A percentile compares a stretch with the other conserved stretches of the same genome.
phyloP scores from a whole-genome alignment of 768 basidiomycete species.

The Termitomyces heimii region DNA sequence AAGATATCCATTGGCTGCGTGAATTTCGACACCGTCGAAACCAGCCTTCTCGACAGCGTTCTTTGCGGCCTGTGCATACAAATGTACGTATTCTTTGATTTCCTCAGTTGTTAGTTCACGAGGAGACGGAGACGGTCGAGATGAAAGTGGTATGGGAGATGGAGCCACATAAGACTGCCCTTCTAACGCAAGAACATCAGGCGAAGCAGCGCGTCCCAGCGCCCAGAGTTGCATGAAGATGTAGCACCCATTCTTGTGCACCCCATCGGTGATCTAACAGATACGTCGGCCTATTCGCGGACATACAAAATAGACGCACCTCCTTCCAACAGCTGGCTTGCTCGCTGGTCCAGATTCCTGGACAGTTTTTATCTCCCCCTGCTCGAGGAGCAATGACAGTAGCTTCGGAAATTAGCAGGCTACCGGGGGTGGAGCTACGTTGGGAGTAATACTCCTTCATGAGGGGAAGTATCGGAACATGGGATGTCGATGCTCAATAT shows the following conservation, averaged over 20 bases:
- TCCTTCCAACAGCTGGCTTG: conserved; percentile 2
- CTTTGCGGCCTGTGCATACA: conserved; percentile 48
- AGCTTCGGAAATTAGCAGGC: conserved; percentile 48
- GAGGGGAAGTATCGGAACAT: conserved; percentile 28
- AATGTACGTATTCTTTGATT: conserved; percentile 41
- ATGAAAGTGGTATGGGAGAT: conserved; percentile 28
- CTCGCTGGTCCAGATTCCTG: conserved; percentile 52
- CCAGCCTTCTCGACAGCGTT: conserved; percentile 53
- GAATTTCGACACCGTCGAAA: conserved; percentile 60
- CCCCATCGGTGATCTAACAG: conserved; percentile 25
- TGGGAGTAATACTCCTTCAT: conserved; percentile 41
- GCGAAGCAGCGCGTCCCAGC: conserved; percentile 36
- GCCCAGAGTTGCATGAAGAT: conserved; percentile 58
- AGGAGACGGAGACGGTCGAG: conserved; percentile 16
- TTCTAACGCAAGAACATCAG: conserved; percentile 28
- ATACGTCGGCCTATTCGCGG: neutral
- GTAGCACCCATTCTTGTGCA: conserved; percentile 42
- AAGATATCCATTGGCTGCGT: conserved; percentile 41
- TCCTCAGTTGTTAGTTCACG: conserved; percentile 40
- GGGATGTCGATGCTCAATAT: conserved; percentile 9
- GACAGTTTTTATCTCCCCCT: conserved; percentile 37
- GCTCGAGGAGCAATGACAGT: conserved; percentile 39
- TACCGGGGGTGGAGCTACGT: conserved; percentile 37
- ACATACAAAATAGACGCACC: neutral
- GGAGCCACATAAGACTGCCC: conserved; percentile 16